These are phyloP conservation scores for Suhomyces bokatorum DNA, from an alignment of 1,139 yeast species.

Conservation along the genomic window DNA sequence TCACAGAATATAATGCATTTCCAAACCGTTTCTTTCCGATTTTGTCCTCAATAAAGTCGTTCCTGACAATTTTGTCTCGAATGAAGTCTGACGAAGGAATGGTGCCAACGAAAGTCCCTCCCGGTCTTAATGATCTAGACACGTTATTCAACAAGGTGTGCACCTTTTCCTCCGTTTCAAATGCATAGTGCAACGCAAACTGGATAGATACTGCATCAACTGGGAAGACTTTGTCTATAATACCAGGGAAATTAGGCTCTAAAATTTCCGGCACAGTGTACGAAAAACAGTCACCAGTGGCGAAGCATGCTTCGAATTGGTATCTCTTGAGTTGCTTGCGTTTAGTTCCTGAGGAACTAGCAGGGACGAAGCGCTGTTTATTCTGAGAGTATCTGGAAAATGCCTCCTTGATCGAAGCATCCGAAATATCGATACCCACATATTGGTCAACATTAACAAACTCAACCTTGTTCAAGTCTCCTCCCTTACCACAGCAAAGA, in stretches of 20 bases:
- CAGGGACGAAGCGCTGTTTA: slow-evolving; percentile 41
- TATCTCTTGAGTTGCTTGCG: slow-evolving; percentile 46
- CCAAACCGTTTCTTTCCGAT: slow-evolving; percentile 72
- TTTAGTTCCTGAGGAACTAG: slow-evolving; percentile 15
- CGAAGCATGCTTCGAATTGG: slow-evolving; percentile 73
- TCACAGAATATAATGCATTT: slow-evolving; percentile 75
- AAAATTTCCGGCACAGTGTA: slow-evolving; percentile 69
- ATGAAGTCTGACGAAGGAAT: slow-evolving; percentile 91
- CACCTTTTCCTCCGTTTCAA: slow-evolving; percentile 80
- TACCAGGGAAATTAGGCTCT: slow-evolving; percentile 54
- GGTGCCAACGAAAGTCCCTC: slow-evolving; percentile 90
- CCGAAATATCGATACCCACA: slow-evolving; percentile 90
- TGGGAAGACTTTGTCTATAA: slow-evolving; percentile 67
- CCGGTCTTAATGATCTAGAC: slow-evolving; percentile 69
- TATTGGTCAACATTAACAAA: slow-evolving; percentile 71
- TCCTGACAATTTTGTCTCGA: slow-evolving; percentile 56
- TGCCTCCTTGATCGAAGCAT: slow-evolving; percentile 84
- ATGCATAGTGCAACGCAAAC: slow-evolving; percentile 92
- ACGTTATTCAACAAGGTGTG: slow-evolving; percentile 73
- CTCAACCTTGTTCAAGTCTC: slow-evolving; percentile 89
- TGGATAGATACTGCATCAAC: slow-evolving; percentile 89
- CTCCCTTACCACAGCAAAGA: slow-evolving; percentile 97
- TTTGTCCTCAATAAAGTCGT: slow-evolving; percentile 34
- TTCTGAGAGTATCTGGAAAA: slow-evolving; percentile 61
- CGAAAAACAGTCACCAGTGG: slow-evolving; percentile 90